A percentile compares a stretch with the other conserved stretches of the same genome.
Conservation (phyloP, 352 stramenopile genomes). For the Phytophthora brassicae region DNA sequence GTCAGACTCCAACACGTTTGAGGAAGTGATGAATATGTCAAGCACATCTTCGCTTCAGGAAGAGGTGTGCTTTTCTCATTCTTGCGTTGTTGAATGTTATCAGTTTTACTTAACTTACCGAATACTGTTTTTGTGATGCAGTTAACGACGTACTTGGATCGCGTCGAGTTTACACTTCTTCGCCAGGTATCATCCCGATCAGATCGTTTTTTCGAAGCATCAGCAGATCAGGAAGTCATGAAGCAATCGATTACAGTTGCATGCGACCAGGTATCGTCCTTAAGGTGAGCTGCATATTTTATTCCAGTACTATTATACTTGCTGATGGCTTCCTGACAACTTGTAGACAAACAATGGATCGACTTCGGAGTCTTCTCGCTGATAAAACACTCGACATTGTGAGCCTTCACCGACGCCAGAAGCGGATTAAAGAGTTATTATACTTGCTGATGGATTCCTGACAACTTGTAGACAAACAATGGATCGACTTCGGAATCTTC, state of each 20-base stretch:
- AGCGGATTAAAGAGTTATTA: slow-evolving; percentile 56
- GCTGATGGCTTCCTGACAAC: not conserved
- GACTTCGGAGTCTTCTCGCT: slow-evolving; percentile 72
- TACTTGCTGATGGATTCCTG: not conserved
- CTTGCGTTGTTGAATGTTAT: not conserved
- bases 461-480: slow-evolving; percentile 62
- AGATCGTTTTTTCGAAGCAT: slow-evolving; percentile 85
- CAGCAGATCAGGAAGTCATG: slow-evolving; percentile 84
- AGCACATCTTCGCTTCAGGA: slow-evolving; percentile 61
- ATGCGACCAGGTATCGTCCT: slow-evolving; percentile 77
- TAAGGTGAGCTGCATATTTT: too few species aligned
- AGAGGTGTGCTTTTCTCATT: slow-evolving; percentile 39
- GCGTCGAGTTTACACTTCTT: slow-evolving; percentile 84
- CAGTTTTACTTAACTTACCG: not conserved
- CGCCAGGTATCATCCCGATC: slow-evolving; percentile 84
- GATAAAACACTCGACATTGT: slow-evolving; percentile 88
- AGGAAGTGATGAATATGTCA: slow-evolving; percentile 79
- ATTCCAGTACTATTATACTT: too few species aligned
- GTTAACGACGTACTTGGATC: slow-evolving; percentile 81
- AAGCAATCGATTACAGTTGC: slow-evolving; percentile 78
- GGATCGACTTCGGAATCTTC: slow-evolving; percentile 74
- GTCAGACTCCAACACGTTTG: slow-evolving; percentile 73
- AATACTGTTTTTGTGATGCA: slow-evolving; percentile 17
- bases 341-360: slow-evolving; percentile 77
- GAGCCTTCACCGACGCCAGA: slow-evolving; percentile 81